Conservation (phyloP, 225 moss, liverwort and hornwort species). For the Marchantia paleacea region DNA sequence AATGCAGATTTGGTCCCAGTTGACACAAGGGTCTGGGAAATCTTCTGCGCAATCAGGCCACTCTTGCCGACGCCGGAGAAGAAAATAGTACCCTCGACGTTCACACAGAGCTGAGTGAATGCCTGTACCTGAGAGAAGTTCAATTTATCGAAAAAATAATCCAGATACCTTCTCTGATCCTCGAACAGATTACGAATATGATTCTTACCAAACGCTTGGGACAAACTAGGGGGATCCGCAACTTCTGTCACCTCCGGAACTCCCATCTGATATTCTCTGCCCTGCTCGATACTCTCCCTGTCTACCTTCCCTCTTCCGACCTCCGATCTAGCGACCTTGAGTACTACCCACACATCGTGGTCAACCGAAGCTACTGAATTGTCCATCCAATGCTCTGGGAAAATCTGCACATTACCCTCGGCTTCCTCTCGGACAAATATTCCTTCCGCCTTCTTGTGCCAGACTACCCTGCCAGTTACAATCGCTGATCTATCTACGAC, state of each 20-base stretch:
- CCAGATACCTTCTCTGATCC: slow-evolving; percentile 40
- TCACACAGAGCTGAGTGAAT: slow-evolving; percentile 33
- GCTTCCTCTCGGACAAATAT: background rate
- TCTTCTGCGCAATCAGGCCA: slow-evolving; percentile 58
- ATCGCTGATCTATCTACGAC: too few relatives aligned
- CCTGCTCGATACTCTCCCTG: background rate
- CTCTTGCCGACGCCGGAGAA: slow-evolving; percentile 69
- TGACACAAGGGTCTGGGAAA: slow-evolving; percentile 51
- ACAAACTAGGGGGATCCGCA: background rate
- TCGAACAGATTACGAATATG: slow-evolving; percentile 30
- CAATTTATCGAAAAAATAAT: slow-evolving; percentile 41
- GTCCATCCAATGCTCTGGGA: background rate
- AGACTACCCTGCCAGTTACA: background rate
- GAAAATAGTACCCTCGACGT: slow-evolving; percentile 32
- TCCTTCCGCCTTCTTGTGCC: background rate
- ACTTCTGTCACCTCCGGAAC: slow-evolving; percentile 13
- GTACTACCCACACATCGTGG: background rate
- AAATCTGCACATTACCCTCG: background rate
- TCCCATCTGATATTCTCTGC: slow-evolving; percentile 21
- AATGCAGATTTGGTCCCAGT: slow-evolving; percentile 60
- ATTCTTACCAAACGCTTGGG: background rate
- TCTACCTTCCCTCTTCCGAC: background rate
- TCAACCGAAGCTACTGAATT: background rate
- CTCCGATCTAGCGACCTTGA: background rate
- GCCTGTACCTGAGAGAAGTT: slow-evolving; percentile 30